These are phyloP conservation scores for Euphorbia pulcherrima DNA, from an alignment of 345 rosid genomes.

Conservation along the genomic window DNA sequence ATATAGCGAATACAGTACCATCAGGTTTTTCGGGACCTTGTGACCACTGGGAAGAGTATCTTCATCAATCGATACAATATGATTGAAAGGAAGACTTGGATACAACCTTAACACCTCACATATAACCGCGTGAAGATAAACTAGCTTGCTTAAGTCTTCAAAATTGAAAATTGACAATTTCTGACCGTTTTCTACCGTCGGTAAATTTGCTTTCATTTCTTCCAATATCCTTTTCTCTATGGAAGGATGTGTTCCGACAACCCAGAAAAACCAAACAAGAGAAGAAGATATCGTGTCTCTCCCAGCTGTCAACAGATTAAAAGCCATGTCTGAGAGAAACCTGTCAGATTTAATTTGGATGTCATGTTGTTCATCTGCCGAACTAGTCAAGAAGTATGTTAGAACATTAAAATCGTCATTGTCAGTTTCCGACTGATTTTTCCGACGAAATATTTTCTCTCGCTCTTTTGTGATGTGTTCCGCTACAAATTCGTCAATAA, in stretches of 20 bases:
- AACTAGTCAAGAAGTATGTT: slow-evolving; percentile 13
- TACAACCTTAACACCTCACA: slow-evolving; percentile 16
- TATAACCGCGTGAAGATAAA: slow-evolving; percentile 21
- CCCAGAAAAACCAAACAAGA: slow-evolving; percentile 40
- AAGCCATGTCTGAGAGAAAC: slow-evolving; percentile 24
- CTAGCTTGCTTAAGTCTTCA: slow-evolving; percentile 6
- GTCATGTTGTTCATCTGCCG: background rate
- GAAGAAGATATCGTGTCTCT: slow-evolving; percentile 30
- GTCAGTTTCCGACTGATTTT: background rate
- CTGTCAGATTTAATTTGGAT: background rate
- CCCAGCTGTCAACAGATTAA: slow-evolving; percentile 29
- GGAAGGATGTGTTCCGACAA: slow-evolving; percentile 26
- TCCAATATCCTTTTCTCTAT: slow-evolving; percentile 25
- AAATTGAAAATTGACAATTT: background rate
- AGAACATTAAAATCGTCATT: slow-evolving; percentile 10
- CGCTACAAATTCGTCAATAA: background rate
- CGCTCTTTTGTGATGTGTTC: slow-evolving; percentile 14
- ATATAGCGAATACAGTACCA: slow-evolving; percentile 6
- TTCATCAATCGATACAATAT: background rate
- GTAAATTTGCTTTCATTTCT: slow-evolving; percentile 16
- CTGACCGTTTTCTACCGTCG: background rate
- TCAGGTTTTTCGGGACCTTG: background rate
- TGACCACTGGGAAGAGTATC: slow-evolving; percentile 23
- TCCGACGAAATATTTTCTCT: background rate
- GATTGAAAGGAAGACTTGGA: slow-evolving; percentile 17